These are phyloP conservation scores for Xylariaceae sp. DNA, from an alignment of 2,329 filamentous ascomycete species.

Conservation along the genomic window DNA sequence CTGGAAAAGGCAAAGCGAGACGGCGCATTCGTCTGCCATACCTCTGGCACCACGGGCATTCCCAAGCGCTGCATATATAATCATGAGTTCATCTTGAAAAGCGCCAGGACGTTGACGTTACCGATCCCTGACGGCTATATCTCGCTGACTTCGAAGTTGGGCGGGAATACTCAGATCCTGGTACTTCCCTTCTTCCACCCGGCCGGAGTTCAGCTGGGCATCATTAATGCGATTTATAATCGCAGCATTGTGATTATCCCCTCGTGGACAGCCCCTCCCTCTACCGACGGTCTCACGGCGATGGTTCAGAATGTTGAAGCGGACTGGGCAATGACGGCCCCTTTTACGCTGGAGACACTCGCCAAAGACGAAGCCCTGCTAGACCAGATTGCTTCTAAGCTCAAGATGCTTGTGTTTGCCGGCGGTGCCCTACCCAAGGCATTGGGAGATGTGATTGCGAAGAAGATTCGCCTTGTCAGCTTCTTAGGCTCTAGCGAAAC, in stretches of 20 bases:
- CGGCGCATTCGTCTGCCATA: conserved; percentile 7
- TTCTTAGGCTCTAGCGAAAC: neutral
- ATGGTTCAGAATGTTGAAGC: neutral
- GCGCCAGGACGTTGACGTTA: conserved; percentile 4
- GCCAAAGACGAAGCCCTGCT: neutral
- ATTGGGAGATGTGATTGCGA: neutral
- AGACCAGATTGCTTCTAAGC: neutral
- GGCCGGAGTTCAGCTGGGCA: neutral
- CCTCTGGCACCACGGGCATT: conserved; percentile 7
- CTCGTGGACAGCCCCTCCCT: neutral
- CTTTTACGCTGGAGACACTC: neutral
- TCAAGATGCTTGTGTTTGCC: neutral
- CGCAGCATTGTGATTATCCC: neutral
- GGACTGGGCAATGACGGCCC: neutral
- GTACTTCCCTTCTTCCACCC: conserved; percentile 15
- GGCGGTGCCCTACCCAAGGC: neutral
- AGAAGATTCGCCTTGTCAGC: neutral
- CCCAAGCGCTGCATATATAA: conserved; percentile 28
- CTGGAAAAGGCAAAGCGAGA: neutral
- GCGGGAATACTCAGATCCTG: neutral
- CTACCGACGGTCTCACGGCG: neutral
- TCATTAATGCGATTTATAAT: neutral
- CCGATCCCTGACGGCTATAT: conserved; percentile 7
- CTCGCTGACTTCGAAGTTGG: neutral
- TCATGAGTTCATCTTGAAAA: conserved; percentile 13